Evolutionary conservation across 2,329 filamentous ascomycete genomes (phyloP), one percentile per base, ranked within the genome.

Genomic region (Leptographium galeiforme): DNA sequence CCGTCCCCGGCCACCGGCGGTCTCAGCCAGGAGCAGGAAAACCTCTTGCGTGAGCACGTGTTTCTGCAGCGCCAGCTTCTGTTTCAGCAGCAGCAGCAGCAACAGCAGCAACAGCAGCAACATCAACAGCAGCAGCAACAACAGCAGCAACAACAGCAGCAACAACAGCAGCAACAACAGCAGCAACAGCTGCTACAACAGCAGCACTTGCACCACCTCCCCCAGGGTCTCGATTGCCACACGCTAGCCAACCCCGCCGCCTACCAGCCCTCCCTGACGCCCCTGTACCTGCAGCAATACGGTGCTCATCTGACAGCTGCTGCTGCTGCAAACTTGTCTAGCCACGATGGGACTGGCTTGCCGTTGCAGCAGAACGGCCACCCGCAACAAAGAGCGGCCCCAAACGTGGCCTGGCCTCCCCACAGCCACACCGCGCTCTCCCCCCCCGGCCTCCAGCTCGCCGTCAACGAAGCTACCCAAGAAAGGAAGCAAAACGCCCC

Each of bases 361-460:
- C 45, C 45, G 41, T 44, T 44, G 41, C 40, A 38, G 41, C 50
- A 51, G 12, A 33, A 13, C 18, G 14, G 12, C 34, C 47, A 19
- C n/a, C 47, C 12, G 11, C 47, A 46, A 52, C 54, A 55, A 55
- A 53, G 54, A 55, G 40, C 45, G 25, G 41, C 10, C 18, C 18
- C 41, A 25, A 6, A 12, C 41, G 13, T 39, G 30, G 18, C 18
- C 41, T 44, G 41, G 41, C 19, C 41, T 8, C 40, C 25, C 54
- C 38, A 34, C 49, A 50, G 46, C 40, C 53, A 52, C 46, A 50
- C 53, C 53, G 16, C 50, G 50, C 48, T 18, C 25, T 5, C 38
- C 39, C 48, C 25, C 39, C 48, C 7, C 33, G 14, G 18, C 19
- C 34, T 36, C 8, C 33, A 16, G 6, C 8, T 25, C 25, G n/a